A percentile compares a stretch with the other conserved stretches of the same genome.
Evolutionary conservation across 306 rosid genomes (phyloP).

Genomic region (Astragalus membranaceus): DNA sequence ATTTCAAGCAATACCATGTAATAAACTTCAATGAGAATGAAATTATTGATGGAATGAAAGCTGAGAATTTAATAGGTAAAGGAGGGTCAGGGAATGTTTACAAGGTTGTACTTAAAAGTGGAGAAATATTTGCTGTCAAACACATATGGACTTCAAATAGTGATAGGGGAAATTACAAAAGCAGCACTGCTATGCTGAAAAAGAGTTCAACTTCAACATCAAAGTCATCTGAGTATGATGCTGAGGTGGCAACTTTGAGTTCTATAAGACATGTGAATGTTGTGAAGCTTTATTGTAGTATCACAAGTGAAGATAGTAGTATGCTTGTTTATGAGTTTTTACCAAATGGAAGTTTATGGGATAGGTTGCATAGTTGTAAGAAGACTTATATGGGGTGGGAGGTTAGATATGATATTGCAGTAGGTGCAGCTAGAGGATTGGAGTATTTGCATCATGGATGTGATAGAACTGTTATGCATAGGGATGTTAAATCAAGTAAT

Average conservation of each 20-base stretch:
- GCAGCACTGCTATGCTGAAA: conserved; percentile 55
- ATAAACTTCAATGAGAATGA: conserved; percentile 63
- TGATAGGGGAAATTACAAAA: conserved; percentile 29
- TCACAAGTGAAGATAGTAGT: conserved; percentile 80
- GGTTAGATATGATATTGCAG: conserved; percentile 68
- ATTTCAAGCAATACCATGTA: conserved; percentile 60
- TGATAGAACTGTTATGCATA: conserved; percentile 67
- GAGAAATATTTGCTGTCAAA: conserved; percentile 66
- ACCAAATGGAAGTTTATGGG: conserved; percentile 90
- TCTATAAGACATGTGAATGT: conserved; percentile 85
- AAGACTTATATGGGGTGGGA: conserved; percentile 67
- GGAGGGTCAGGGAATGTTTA: conserved; percentile 95
- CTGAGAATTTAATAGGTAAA: conserved; percentile 65
- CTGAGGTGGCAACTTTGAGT: conserved; percentile 82
- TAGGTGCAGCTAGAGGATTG: conserved; percentile 86
- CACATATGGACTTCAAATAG: conserved; percentile 62
- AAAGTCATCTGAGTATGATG: conserved; percentile 52
- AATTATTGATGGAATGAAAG: conserved; percentile 47
- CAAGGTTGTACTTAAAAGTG: conserved; percentile 47
- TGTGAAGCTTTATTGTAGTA: conserved; percentile 86
- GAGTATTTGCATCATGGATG: conserved; percentile 85
- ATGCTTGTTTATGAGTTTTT: conserved; percentile 82
- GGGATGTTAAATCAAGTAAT: conserved; percentile 88
- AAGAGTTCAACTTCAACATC: background rate
- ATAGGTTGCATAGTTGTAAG: conserved; percentile 51